These are phyloP conservation scores for Agastache rugosa DNA, from an alignment of 257 asterid genomes.

Conservation along the genomic window DNA sequence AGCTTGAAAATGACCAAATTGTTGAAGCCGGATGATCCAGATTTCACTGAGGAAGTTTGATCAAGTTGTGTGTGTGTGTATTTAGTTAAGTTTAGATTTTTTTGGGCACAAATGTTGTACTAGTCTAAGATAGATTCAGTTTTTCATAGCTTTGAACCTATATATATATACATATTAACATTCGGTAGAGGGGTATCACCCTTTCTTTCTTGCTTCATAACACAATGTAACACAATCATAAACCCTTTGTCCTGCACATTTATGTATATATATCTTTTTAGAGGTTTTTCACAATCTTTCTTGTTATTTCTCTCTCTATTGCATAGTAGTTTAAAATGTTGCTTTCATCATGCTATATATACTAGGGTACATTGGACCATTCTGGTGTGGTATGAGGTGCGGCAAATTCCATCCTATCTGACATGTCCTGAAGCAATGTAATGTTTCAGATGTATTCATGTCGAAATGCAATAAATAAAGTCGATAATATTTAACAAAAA, in stretches of 20 bases:
- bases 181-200: constrained; percentile 33
- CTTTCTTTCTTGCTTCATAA: constrained; percentile 1
- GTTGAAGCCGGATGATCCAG: constrained; percentile 89
- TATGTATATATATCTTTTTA: background rate
- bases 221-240: background rate
- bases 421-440: no score
- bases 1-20: constrained; percentile 83
- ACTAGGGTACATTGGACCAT: no score
- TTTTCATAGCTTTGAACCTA: constrained; percentile 6
- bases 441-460: no score
- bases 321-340: no score
- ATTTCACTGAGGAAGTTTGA: constrained; percentile 66
- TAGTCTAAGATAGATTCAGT: constrained; percentile 32
- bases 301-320: background rate
- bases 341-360: no score
- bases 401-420: no score
- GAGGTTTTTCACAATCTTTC: background rate
- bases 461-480: no score
- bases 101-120: constrained; percentile 25
- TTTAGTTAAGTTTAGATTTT: constrained; percentile 24
- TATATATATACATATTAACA: background rate
- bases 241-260: background rate
- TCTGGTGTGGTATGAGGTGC: no score
- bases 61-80: background rate
- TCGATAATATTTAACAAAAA: no score